Evolutionary conservation across 140 eudicot species (phyloP), one percentile per base, ranked within the genome.

Genomic region (Bidens hawaiensis): DNA sequence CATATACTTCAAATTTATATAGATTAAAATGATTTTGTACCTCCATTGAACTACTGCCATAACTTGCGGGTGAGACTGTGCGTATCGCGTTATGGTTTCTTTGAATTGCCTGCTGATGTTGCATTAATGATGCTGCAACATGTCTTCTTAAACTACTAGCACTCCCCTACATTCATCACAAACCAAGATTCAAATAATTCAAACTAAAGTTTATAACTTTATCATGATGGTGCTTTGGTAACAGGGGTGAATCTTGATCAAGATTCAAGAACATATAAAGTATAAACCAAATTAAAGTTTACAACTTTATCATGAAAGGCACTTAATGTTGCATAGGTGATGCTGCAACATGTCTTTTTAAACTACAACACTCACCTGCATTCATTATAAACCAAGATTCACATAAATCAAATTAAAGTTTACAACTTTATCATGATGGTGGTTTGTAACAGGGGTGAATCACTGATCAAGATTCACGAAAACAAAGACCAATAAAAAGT

Each of bases 31-130:
- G 33, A 24, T 23, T 13, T 4, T 12, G 7, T 84, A 90, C 96
- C 99, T 93, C 99, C 87, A 93, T 71, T 42, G 99, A 93, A 75
- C 99, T 88, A 71, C 99, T 85, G 17, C 90, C 89, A 70, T 93
- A 85, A 81, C 99, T 93, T 68, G 89, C 95, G 8, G 96, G 99
- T 50, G 96, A 85, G 18, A 82, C 82, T 9, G 99, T 93, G 41
- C 88, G 93, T 40, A 78, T 56, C 23, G 82, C 89, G 64, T 62
- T 77, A 33, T 51, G 78, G 47, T 68, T 75, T 62, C 93, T 82
- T 73, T 83, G 95, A 60, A 63, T 49, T 15, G 87, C 64, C 24
- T 86, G 85, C 63, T 93, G 87, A 74, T 87, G 96, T 65, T 88
- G 99, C 93, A 85, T 85, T 31, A 93, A 56, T 42, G 95, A 80